Percentiles rank a stretch among this genome's conserved stretches.
Evolutionary conservation across 1,284 basidiomycete genomes (phyloP).

Genomic region (Ganoderma lucidum): DNA sequence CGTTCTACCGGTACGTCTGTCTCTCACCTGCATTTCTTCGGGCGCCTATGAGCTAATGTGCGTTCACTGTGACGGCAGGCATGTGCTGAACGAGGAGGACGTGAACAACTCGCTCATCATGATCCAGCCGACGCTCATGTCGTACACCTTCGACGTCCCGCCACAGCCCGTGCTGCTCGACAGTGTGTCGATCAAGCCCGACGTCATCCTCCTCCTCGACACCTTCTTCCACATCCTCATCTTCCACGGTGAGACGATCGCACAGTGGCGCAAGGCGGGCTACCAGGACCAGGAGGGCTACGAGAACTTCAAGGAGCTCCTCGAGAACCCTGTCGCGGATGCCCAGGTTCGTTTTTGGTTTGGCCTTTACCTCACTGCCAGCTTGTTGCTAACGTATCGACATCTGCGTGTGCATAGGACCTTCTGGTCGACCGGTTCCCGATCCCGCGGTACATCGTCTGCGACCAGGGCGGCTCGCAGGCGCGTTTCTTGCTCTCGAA

Average conservation of each 20-base stretch:
- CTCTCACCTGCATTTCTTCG: not conserved
- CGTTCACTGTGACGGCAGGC: slow-evolving; percentile 56
- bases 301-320: slow-evolving; percentile 96
- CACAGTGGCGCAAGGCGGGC: slow-evolving; percentile 98
- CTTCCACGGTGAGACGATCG: slow-evolving; percentile 98
- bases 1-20: slow-evolving; percentile 86
- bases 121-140: slow-evolving; percentile 99
- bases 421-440: slow-evolving; percentile 95
- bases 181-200: slow-evolving; percentile 97
- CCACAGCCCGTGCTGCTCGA: slow-evolving; percentile 97
- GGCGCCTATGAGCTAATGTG: not conserved
- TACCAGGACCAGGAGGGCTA: slow-evolving; percentile 99
- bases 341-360: slow-evolving; percentile 61
- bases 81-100: slow-evolving; percentile 96
- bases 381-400: slow-evolving; percentile 5
- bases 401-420: slow-evolving; percentile 61
- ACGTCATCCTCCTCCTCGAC: slow-evolving; percentile 97
- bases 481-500: slow-evolving; percentile 97
- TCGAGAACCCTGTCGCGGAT: slow-evolving; percentile 84
- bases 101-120: slow-evolving; percentile 99
- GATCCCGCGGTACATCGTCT: slow-evolving; percentile 97
- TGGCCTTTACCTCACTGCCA: not conserved
- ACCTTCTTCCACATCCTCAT: slow-evolving; percentile 99
- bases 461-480: slow-evolving; percentile 97
- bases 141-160: slow-evolving; percentile 91